Evolutionary conservation across 805 yeast species (phyloP).

Genomic region (Cyberlindnera mississippiensis): DNA sequence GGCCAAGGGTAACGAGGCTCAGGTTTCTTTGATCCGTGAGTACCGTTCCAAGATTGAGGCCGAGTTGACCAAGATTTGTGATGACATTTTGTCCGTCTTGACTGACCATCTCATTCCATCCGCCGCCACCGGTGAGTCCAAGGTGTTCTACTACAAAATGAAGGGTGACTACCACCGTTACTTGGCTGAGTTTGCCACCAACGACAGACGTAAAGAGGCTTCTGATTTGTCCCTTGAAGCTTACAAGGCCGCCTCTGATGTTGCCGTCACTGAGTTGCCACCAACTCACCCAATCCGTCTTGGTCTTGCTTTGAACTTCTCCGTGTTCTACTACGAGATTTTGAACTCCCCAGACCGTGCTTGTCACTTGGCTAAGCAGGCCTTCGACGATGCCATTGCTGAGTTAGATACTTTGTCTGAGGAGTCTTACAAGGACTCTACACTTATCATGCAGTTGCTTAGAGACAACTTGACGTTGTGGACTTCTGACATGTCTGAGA

Average conservation of each 20-base stretch:
- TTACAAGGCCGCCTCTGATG: slow-evolving; percentile 92
- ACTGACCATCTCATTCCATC: slow-evolving; percentile 87
- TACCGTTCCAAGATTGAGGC: slow-evolving; percentile 93
- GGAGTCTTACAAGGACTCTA: slow-evolving; percentile 97
- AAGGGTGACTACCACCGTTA: slow-evolving; percentile 99
- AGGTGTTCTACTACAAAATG: slow-evolving; percentile 98
- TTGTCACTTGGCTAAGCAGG: slow-evolving; percentile 97
- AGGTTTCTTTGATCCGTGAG: slow-evolving; percentile 84
- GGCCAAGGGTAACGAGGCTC: slow-evolving; percentile 89
- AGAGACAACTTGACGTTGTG: slow-evolving; percentile 98
- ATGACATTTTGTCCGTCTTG: slow-evolving; percentile 85
- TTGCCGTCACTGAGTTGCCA: slow-evolving; percentile 93
- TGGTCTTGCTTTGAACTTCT: slow-evolving; percentile 96
- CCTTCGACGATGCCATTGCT: slow-evolving; percentile 98
- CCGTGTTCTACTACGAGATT: slow-evolving; percentile 97
- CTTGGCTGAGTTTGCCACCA: slow-evolving; percentile 92
- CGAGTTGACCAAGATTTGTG: slow-evolving; percentile 90
- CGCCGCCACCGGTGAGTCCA: slow-evolving; percentile 95
- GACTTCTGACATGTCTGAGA: slow-evolving; percentile 92
- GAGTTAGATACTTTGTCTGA: slow-evolving; percentile 96
- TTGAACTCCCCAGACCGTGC: slow-evolving; percentile 98
- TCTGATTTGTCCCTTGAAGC: slow-evolving; percentile 92
- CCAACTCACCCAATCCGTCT: slow-evolving; percentile 99
- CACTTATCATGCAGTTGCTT: slow-evolving; percentile 97
- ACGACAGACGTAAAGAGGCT: slow-evolving; percentile 88